phyloP scores from a whole-genome alignment of 768 basidiomycete genomes.

The Tulasnella sp. region DNA sequence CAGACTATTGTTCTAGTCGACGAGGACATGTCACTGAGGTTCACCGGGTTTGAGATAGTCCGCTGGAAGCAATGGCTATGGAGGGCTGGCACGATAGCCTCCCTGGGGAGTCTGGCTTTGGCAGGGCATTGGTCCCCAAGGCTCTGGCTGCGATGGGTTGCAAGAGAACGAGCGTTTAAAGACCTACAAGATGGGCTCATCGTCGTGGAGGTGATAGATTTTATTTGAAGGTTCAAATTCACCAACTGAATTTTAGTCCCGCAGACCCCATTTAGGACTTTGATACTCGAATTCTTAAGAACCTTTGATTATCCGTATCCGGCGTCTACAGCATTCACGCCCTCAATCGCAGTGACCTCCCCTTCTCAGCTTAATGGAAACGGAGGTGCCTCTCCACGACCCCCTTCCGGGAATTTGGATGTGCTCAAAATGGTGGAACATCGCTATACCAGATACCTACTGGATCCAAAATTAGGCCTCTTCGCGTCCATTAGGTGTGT shows the following conservation, averaged over 20 bases:
- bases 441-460: conserved; percentile 81
- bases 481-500: conserved; percentile 74
- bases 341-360: conserved; percentile 24
- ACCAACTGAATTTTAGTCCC: background rate
- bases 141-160: conserved; percentile 83
- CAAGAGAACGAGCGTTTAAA: conserved; percentile 74
- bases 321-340: conserved; percentile 71
- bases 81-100: conserved; percentile 57
- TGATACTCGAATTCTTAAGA: conserved; percentile 65
- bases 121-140: conserved; percentile 91
- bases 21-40: conserved; percentile 81
- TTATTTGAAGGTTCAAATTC: background rate
- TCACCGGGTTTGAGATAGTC: conserved; percentile 74
- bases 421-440: conserved; percentile 73
- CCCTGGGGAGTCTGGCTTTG: conserved; percentile 65
- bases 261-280: conserved; percentile 77
- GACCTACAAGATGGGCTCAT: conserved; percentile 57
- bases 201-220: conserved; percentile 72
- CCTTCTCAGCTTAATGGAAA: conserved; percentile 23
- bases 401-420: conserved; percentile 32
- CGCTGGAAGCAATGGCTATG: conserved; percentile 58
- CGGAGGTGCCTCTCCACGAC: background rate
- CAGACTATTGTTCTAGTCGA: conserved; percentile 82
- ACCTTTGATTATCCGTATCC: conserved; percentile 66
- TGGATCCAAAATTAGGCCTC: conserved; percentile 75